Base-by-base conservation (phyloP, 2,329 filamentous ascomycete genomes). In the Helotiales sp. region DNA sequence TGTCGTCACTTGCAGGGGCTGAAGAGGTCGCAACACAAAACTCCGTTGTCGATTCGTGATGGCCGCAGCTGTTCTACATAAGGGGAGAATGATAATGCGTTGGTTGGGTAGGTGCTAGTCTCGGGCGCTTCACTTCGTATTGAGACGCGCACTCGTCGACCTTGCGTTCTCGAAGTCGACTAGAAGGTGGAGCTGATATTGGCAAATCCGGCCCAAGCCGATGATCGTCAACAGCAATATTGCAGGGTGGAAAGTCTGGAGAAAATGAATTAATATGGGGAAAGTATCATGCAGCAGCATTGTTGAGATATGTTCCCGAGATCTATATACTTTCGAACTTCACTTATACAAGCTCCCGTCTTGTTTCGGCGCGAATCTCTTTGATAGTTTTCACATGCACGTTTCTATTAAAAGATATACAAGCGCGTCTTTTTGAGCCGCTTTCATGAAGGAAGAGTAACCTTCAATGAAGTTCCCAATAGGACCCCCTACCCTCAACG, bases 151-250 rank as follows among this genome's bases (percentile, higher is more conserved):
- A n/a, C n/a, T 15, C 22, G 46, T 49, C 31, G 38, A 52, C 19
- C 22, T 29, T 42, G 25, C 13, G 36, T 54, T 54, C 51, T 54
- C n/a, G 36, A 54, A 54, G 10, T 9, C 38, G 25, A 25, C 44
- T 47, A 47, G 44, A 47, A 47, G 9, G 38, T 42, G 17, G 19
- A 42, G 38, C 38, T 42, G 38, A 42, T 42, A 42, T 22, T n/a
- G 15, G 38, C 38, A 24, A 44, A 24, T 25, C 40, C 40, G 40
- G 40, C 22, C 22, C 17, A 24, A 44, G 40, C 22, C 22, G 10
- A 44, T 44, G 40, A 44, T 44, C 40, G 40, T 27, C 40, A 44
- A 12, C 3, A 15, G 15, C 40, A 44, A 44, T 13, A 10, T 44
- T 44, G 24, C 9, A 24, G 27, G 5, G 10, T 3, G 9, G n/a